Base-by-base conservation (phyloP, 495 filamentous ascomycete genomes). In the Neurospora sp. region DNA sequence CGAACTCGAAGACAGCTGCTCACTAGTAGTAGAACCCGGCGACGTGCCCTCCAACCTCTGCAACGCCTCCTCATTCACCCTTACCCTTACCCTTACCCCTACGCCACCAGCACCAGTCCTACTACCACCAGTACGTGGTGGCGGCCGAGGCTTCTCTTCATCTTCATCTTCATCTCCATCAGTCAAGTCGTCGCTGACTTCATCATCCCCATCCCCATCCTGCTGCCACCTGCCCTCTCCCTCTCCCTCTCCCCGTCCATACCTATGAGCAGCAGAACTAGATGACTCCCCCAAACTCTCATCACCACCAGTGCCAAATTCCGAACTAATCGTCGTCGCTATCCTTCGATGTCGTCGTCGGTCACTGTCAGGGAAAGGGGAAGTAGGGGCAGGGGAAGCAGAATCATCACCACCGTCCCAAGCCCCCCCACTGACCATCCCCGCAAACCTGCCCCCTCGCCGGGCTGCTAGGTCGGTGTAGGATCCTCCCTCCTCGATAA, bases 401-500 rank as follows among this genome's bases (percentile, higher is more conserved):
- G 7, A 0, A 42, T 6, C 31, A 37, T 0, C 18, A 37, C 38
- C 66, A 4, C 35, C 69, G 37, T 38, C 59, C 72, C 72, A 73
- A 16, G 20, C 37, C 3, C 72, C 72, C 0, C 72, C 72, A 3
- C 78, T 79, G 40, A 84, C 74, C 12, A 85, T 74, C 68, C 74
- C 77, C 2, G 76, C 75, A 72, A 85, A 84, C 74, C 74, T 75
- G 1, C 81, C 83, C 12, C 74, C 77, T 69, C 27, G 77, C 46
- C 27, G 70, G 1, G 1, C 6, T 0, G 83, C 70, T 77, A 96
- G 77, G 71, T 85, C 84, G 20, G 85, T 77, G 79, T 90, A 94
- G 6, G 78, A 37, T 35, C 31, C 70, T 0, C 93, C 93, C 48
- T 85, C 80, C 75, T 96, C 93, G 0, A 91, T 88, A 5, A 93